Percentiles rank a stretch among this genome's conserved stretches.
Conservation (phyloP, 2,329 filamentous ascomycete species). For the Stagonosporopsis rhizophila region DNA sequence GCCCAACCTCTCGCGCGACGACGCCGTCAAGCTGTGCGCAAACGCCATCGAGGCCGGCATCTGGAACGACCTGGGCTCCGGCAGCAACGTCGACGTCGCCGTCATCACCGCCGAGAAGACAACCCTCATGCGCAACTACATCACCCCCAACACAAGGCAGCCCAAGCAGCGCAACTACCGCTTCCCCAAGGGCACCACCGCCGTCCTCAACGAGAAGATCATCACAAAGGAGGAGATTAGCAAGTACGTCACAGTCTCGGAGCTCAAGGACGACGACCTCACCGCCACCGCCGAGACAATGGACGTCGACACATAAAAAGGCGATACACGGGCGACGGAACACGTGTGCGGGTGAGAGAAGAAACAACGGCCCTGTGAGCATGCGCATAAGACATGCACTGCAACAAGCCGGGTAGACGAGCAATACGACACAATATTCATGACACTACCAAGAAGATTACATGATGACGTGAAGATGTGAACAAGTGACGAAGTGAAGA, state of each 20-base stretch:
- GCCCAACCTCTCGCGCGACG: conserved; percentile 74
- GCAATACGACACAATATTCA: conserved; percentile 9
- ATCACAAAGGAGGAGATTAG: conserved; percentile 93
- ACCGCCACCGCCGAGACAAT: conserved; percentile 67
- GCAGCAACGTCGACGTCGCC: conserved; percentile 96
- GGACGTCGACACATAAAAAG: conserved; percentile 63
- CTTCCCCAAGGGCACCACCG: conserved; percentile 91
- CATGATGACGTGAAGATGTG: too few relatives aligned
- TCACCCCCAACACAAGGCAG: conserved; percentile 89
- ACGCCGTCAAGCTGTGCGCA: conserved; percentile 80
- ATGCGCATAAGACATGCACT: conserved; percentile 14
- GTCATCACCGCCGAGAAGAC: conserved; percentile 97
- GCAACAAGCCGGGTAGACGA: conserved; percentile 15
- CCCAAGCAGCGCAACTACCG: conserved; percentile 93
- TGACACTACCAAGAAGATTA: too few relatives aligned
- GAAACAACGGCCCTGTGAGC: not conserved
- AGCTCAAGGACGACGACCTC: conserved; percentile 74
- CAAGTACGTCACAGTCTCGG: conserved; percentile 91
- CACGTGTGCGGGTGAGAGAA: not conserved
- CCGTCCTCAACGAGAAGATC: conserved; percentile 93
- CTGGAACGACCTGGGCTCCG: conserved; percentile 97
- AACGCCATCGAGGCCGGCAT: conserved; percentile 96
- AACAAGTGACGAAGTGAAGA: too few relatives aligned
- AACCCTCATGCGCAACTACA: conserved; percentile 88
- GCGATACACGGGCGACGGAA: too few relatives aligned